phyloP scores from a whole-genome alignment of 257 asterid species.

The Craterostigma plantagineum region DNA sequence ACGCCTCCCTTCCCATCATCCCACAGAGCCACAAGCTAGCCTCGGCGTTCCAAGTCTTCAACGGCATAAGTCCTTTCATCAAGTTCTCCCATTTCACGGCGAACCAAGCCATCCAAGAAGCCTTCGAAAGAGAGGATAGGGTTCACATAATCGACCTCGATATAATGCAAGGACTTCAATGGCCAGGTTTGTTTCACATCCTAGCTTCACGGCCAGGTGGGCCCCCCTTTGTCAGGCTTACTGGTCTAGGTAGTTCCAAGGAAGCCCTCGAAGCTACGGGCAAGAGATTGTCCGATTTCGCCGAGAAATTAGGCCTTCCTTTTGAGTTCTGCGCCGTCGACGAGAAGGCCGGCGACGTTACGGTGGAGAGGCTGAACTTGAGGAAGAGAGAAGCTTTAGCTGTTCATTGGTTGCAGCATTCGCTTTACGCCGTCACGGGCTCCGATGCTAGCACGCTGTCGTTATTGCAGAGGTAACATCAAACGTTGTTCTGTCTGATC shows the following conservation, averaged over 20 bases:
- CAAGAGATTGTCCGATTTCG: conserved; percentile 74
- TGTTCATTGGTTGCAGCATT: conserved; percentile 96
- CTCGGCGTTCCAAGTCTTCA: conserved; percentile 77
- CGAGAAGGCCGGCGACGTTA: conserved; percentile 69
- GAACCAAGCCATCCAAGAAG: conserved; percentile 93
- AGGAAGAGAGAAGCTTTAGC: conserved; percentile 88
- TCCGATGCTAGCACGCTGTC: conserved; percentile 65
- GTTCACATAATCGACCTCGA: conserved; percentile 96
- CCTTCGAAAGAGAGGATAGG: conserved; percentile 78
- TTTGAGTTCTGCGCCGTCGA: conserved; percentile 72
- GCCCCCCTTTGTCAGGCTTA: conserved; percentile 76
- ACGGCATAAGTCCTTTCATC: conserved; percentile 86
- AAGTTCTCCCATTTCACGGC: conserved; percentile 96
- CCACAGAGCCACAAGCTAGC: conserved; percentile 72
- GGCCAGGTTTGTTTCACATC: conserved; percentile 95
- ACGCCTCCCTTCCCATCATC: conserved; percentile 46
- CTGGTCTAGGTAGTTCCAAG: conserved; percentile 75
- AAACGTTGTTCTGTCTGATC: too few species aligned
- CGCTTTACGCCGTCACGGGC: conserved; percentile 85
- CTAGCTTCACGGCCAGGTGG: conserved; percentile 86
- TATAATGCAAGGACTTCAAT: conserved; percentile 92
- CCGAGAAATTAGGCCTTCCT: conserved; percentile 69
- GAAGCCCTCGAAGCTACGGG: conserved; percentile 93
- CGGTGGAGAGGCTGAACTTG: conserved; percentile 43
- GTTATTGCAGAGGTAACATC: conserved; percentile 87